Evolutionary conservation across 2,329 filamentous ascomycete species (phyloP), one percentile per base, ranked within the genome.

Genomic region (Diaporthe eres): DNA sequence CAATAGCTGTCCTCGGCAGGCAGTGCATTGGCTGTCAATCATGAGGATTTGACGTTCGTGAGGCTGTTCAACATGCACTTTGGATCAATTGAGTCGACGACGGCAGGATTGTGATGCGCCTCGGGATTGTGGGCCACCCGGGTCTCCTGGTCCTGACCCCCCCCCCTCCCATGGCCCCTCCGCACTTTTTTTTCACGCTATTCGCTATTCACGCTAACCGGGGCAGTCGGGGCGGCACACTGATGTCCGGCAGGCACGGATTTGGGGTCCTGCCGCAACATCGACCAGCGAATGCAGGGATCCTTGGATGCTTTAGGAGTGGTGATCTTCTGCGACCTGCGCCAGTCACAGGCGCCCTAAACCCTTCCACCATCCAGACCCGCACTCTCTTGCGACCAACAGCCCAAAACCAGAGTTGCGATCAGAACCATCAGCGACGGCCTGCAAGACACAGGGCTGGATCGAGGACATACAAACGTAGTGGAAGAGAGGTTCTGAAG

Each of bases 281-380:
- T 28, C 34, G 65, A 70, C 47, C 15, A 28, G 65, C 10, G 31
- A 72, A 65, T 73, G 58, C 71, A 73, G 53, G 71, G 47, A 73
- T 63, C 65, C 49, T n/a, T 55, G 34, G 34, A 70, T 31, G 47
- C 65, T 70, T 55, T 53, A 63, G 71, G 71, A 65, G 47, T 73
- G 58, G 71, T 73, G 71, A 73, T 73, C 71, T 55, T 73, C 71
- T 70, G 65, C 42, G 37, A 65, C 58, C 31, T 65, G 58, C 71
- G 71, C 71, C 71, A 55, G 71, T 73, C 34, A 65, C 34, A 73
- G 71, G 28, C 47, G 49, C 51, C 34, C 44, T 65, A 34, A 63
- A 53, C 34, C 71, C 39, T 65, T 73, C 58, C 71, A 65, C 58
- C 47, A 47, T 70, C 65, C 65, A 70, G 47, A 70, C 65, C 65